A percentile compares a stretch with the other conserved stretches of the same genome.
phyloP scores from a whole-genome alignment of 345 rosid species.

The Adansonia digitata region DNA sequence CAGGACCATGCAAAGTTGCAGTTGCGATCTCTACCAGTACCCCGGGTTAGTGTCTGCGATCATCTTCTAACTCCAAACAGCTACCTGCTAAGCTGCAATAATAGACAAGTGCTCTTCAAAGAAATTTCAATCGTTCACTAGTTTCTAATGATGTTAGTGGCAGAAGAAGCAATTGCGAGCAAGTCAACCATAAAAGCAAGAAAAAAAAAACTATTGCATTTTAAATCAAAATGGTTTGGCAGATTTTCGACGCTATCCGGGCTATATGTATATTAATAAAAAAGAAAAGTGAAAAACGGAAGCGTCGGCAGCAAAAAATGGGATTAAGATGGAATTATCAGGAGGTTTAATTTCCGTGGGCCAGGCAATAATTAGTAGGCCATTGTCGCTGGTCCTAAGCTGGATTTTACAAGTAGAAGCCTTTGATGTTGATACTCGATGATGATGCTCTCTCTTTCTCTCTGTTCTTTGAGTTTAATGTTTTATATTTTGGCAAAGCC shows the following conservation, averaged over 20 bases:
- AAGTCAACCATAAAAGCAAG: neutral
- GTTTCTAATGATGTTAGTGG: slow-evolving; percentile 6
- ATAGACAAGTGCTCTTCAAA: neutral
- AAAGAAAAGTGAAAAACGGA: neutral
- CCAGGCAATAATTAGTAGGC: slow-evolving; percentile 45
- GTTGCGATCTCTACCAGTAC: neutral
- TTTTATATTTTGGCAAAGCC: slow-evolving; percentile 1
- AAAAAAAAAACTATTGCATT: neutral
- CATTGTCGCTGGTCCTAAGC: slow-evolving; percentile 30
- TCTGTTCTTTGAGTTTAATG: slow-evolving; percentile 2
- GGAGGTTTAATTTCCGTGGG: slow-evolving; percentile 15
- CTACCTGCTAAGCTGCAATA: neutral
- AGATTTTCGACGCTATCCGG: neutral
- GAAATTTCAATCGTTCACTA: neutral
- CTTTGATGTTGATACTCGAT: slow-evolving; percentile 25
- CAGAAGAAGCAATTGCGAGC: neutral
- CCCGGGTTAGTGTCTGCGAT: neutral
- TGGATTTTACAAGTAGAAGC: slow-evolving; percentile 24
- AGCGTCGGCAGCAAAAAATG: slow-evolving; percentile 21
- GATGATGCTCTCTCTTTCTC: neutral
- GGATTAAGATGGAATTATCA: neutral
- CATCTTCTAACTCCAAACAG: slow-evolving; percentile 1
- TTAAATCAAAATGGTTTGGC: neutral
- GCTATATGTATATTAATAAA: neutral
- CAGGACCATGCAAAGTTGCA: slow-evolving; percentile 35